phyloP scores from a whole-genome alignment of 495 filamentous ascomycete species.

The Neurospora africana region DNA sequence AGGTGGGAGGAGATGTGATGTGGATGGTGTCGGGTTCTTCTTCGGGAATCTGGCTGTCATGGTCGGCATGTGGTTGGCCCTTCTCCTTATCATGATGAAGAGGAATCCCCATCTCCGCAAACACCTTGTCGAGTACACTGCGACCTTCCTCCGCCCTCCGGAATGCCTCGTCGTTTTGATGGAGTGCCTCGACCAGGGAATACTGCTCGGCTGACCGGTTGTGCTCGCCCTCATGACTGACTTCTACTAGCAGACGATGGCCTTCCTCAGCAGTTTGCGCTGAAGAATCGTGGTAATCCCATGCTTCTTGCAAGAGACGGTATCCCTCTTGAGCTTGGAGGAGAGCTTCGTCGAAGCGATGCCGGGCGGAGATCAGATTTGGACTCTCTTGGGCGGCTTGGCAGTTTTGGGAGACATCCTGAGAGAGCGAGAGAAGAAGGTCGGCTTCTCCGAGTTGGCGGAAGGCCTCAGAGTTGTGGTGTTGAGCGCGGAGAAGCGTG shows the following conservation, averaged over 20 bases:
- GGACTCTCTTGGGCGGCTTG: background rate
- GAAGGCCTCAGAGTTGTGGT: background rate
- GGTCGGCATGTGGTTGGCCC: too few relatives aligned
- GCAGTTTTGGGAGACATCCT: background rate
- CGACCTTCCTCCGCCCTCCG: background rate
- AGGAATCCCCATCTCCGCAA: background rate
- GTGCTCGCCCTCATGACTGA: background rate
- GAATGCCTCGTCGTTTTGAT: background rate
- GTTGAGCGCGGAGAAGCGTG: background rate
- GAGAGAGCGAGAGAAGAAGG: background rate
- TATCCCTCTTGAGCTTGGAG: background rate
- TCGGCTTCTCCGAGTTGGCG: background rate
- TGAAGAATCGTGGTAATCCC: background rate
- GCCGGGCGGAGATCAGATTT: background rate
- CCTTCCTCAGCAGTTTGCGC: background rate
- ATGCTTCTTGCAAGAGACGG: background rate
- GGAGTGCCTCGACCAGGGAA: background rate
- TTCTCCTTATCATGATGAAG: background rate
- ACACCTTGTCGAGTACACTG: background rate
- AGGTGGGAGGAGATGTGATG: background rate
- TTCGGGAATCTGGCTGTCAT: background rate
- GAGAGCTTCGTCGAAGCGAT: background rate
- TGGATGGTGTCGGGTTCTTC: background rate
- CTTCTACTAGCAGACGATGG: background rate
- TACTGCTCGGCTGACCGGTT: accelerated